Evolutionary conservation across 441 rosid species (phyloP).

Genomic region (Populus hybrid): DNA sequence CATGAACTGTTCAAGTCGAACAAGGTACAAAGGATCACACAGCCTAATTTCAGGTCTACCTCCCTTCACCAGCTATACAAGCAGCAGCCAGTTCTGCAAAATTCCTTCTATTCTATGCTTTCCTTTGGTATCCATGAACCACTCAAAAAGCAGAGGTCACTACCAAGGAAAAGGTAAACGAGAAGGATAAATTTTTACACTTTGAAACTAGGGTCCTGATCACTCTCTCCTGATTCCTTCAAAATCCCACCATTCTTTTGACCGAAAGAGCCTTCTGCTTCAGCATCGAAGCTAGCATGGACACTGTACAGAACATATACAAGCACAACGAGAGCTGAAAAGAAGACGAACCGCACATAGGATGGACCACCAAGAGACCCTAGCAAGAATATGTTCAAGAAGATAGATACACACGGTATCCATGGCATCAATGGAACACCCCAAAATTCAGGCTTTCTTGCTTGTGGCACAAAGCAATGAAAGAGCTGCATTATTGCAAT

Average conservation of each 20-base stretch:
- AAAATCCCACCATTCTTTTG: constrained; percentile 35
- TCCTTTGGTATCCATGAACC: constrained; percentile 20
- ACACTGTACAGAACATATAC: constrained; percentile 77
- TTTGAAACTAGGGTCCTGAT: constrained; percentile 23
- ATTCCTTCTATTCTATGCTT: constrained; percentile 10
- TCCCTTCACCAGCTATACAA: constrained; percentile 23
- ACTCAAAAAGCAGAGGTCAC: not conserved
- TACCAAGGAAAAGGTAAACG: not conserved
- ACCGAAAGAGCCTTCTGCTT: constrained; percentile 37
- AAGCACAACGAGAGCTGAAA: constrained; percentile 54
- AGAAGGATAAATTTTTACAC: constrained; percentile 26
- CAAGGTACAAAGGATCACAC: constrained; percentile 13
- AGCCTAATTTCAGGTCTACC: not conserved
- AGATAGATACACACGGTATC: constrained; percentile 77
- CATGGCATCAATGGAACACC: constrained; percentile 91
- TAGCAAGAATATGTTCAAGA: constrained; percentile 71
- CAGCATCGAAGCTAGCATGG: constrained; percentile 88
- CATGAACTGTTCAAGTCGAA: not conserved
- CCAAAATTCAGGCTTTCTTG: constrained; percentile 79
- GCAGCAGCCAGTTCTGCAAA: constrained; percentile 20
- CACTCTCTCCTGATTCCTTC: constrained; percentile 43
- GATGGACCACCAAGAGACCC: constrained; percentile 73
- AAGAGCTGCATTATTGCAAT: constrained; percentile 47
- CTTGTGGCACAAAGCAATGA: constrained; percentile 54
- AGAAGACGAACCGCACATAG: constrained; percentile 63